Base-by-base conservation (phyloP, 495 filamentous ascomycete species). In the Tetracladium marchalianum region DNA sequence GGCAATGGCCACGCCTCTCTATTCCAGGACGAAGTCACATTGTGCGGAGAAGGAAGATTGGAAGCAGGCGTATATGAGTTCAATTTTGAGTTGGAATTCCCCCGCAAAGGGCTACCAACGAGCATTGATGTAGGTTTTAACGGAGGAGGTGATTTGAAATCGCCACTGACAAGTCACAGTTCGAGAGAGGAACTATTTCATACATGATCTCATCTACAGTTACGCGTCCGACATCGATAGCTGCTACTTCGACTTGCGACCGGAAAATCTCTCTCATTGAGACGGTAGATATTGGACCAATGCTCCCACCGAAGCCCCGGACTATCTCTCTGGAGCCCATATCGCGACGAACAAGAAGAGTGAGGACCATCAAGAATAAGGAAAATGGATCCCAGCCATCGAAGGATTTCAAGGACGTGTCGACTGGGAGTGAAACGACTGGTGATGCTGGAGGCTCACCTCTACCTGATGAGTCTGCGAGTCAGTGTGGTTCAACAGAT, bases 141-240 rank as follows among this genome's bases (percentile, higher is more conserved):
- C 22, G 22, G 22, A 3, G 3, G 22, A 27, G 22, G 22, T 3
- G 7, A 27, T 27, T 27, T 27, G 22, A 47, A 39, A 27, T 42
- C 40, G 59, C 62, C 54, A 62, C 58, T 19, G 18, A 47, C 34
- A 33, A 5, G 18, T 35, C 41, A 36, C 62, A 96, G 89, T 98
- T 98, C 62, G 93, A 98, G 67, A 80, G 89, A 53, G 92, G 93
- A 16, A 87, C 85, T 11, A 87, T 98, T 55, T 82, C 82, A 7
- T 98, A 97, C 66, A 78, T 86, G 64, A 75, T 97, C 56, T 85
- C 85, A 13, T 81, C 90, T 36, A 96, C 88, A 19, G 58, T 97
- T 39, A 98, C 93, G 8, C 80, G 87, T 42, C 92, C 93, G 5
- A 90, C 84, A 0, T 83, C 90, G 11, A 88, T 95, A 47, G 77